These are phyloP conservation scores for Brassica hybrid DNA, from an alignment of 441 rosid species.

Conservation along the genomic window DNA sequence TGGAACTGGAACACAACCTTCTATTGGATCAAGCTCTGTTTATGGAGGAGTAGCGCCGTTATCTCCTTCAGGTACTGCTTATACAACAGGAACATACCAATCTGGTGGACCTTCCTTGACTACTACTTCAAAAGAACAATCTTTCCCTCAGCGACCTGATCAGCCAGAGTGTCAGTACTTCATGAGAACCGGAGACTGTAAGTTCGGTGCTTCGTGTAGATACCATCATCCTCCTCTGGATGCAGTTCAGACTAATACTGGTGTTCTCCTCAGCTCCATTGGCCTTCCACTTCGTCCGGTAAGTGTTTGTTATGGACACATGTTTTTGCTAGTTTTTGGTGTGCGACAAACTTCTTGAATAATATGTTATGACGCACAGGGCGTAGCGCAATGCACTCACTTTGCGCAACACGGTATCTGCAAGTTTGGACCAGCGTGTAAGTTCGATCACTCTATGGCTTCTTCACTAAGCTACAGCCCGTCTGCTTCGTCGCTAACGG, in stretches of 20 bases:
- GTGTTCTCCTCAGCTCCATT: conserved; percentile 58
- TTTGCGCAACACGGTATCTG: conserved; percentile 79
- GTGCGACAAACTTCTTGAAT: not conserved
- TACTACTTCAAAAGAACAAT: conserved; percentile 56
- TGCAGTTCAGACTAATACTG: conserved; percentile 51
- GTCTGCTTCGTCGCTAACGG: conserved; percentile 91
- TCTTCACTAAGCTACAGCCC: conserved; percentile 79
- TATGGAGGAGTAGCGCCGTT: conserved; percentile 69
- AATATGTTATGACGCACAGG: conserved; percentile 52
- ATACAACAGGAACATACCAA: conserved; percentile 62
- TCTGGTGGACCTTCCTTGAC: conserved; percentile 54
- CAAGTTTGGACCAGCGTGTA: conserved; percentile 91
- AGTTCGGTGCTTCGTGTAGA: conserved; percentile 86
- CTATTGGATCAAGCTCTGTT: conserved; percentile 64
- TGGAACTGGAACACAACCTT: conserved; percentile 52
- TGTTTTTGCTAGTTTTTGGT: not conserved
- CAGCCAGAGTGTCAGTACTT: conserved; percentile 89
- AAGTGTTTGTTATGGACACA: conserved; percentile 41
- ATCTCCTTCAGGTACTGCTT: conserved; percentile 74
- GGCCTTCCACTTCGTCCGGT: conserved; percentile 95
- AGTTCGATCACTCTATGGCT: conserved; percentile 83
- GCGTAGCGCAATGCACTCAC: conserved; percentile 78
- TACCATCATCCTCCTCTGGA: conserved; percentile 95
- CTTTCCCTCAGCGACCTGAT: conserved; percentile 86
- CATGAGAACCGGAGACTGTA: conserved; percentile 93